Evolutionary conservation across 257 asterid species (phyloP).

Genomic region (Linaria vulgaris): DNA sequence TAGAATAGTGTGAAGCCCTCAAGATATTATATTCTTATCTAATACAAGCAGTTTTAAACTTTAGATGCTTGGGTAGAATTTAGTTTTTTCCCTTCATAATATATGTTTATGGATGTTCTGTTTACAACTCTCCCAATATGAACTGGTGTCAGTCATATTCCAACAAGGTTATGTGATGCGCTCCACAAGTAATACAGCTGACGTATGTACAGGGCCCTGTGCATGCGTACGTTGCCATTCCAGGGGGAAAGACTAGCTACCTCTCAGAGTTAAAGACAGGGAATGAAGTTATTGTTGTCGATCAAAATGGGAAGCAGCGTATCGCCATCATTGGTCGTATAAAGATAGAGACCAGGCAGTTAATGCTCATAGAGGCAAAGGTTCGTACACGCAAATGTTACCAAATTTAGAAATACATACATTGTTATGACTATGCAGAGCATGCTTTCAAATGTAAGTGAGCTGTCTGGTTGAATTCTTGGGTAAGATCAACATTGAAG

Average conservation of each 20-base stretch:
- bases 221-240: constrained; percentile 75
- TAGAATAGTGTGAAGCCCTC: too few relatives aligned
- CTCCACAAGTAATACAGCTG: constrained; percentile 19
- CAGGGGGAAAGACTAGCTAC: constrained; percentile 81
- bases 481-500: background rate
- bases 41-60: too few relatives aligned
- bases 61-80: background rate
- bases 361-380: constrained; percentile 83
- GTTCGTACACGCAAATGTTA: constrained; percentile 32
- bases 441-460: background rate
- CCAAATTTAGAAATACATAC: background rate
- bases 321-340: constrained; percentile 83
- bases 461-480: background rate
- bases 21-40: too few relatives aligned
- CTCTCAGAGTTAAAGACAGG: constrained; percentile 80
- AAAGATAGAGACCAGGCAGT: constrained; percentile 82
- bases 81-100: background rate
- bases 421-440: background rate
- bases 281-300: constrained; percentile 70
- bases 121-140: background rate
- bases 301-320: constrained; percentile 71
- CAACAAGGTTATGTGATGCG: background rate
- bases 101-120: background rate
- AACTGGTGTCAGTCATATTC: background rate
- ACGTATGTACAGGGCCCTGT: constrained; percentile 68